Base-by-base conservation (phyloP, 2,329 filamentous ascomycete genomes). In the Clarireedia sp. region DNA sequence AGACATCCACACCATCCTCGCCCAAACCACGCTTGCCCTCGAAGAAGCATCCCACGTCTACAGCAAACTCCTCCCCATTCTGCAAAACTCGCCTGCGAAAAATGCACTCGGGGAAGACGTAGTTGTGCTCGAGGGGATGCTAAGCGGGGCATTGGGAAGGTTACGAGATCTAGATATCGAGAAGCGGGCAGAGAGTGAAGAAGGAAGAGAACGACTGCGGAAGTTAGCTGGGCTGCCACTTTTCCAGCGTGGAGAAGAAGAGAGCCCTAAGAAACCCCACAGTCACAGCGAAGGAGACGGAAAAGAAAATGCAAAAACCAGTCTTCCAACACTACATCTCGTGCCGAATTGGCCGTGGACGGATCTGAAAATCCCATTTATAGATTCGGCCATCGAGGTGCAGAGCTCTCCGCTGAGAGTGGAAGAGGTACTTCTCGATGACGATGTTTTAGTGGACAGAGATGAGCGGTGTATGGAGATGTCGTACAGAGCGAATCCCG, bases 301-400 rank as follows among this genome's bases (percentile, higher is more conserved):
- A 23, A 29, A 23, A 21, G 12, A 5, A 21, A 29, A 47, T 12
- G 10, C 12, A 1, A 43, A 40, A 36, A n/a, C n/a, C 16, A 29
- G n/a, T 19, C 17, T 36, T 29, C 33, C 43, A 3, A 53, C 46
- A 26, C 43, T 33, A 10, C 29, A 14, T 1, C 29, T 33, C 10
- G 29, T 33, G 29, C 10, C 29, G 8, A 33, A 33, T 33, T 33
- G 29, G 29, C 12, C 2, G 9, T 40, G 45, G 36, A 29, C 26
- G 6, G 51, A 53, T 47, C 19, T 53, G 3, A 48, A 53, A 43
- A 19, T 40, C 24, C 43, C 51, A 14, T 40, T 48, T 47, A 37
- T 36, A 5, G 43, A 44, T 12, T 16, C 21, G 2, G 43, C 23
- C 23, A 41, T 41, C 16, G 17, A n/a, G 16, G 8, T 23, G 8